phyloP scores from a whole-genome alignment of 2,329 filamentous ascomycete genomes.

The Plectosphaerella cucumerina region DNA sequence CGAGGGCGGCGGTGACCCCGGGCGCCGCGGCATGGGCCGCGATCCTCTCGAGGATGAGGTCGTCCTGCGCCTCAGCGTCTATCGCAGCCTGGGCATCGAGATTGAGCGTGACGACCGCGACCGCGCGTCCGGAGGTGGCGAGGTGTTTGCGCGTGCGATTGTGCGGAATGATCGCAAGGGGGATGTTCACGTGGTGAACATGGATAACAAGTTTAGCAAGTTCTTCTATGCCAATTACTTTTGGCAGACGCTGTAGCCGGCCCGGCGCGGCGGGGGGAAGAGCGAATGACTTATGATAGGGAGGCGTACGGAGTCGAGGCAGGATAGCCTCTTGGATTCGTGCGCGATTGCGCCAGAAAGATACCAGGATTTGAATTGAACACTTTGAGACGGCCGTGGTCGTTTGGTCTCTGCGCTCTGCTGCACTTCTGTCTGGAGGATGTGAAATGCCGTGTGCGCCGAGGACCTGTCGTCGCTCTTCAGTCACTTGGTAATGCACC shows the following conservation, averaged over 20 bases:
- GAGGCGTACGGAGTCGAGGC: background rate
- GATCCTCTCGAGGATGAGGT: slow-evolving; percentile 60
- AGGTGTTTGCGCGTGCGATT: slow-evolving; percentile 70
- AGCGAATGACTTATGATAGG: background rate
- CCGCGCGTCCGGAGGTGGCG: slow-evolving; percentile 51
- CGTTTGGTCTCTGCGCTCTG: slow-evolving; percentile 12
- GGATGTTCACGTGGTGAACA: slow-evolving; percentile 90
- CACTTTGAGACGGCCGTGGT: slow-evolving; percentile 9
- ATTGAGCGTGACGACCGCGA: slow-evolving; percentile 69
- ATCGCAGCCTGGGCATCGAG: slow-evolving; percentile 85
- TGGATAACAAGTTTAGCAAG: slow-evolving; percentile 86
- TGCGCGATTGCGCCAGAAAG: background rate
- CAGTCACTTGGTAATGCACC: no score
- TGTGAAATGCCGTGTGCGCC: no score
- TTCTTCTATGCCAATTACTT: slow-evolving; percentile 96
- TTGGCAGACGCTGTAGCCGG: slow-evolving; percentile 83
- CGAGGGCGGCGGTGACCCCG: slow-evolving; percentile 54
- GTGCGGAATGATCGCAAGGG: slow-evolving; percentile 82
- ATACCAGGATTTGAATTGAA: background rate
- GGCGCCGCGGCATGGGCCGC: slow-evolving; percentile 19
- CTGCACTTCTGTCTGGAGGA: no score
- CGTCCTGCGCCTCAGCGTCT: slow-evolving; percentile 79
- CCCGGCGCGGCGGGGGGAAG: slow-evolving; percentile 1
- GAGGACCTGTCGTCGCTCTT: no score
- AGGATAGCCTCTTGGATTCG: background rate